These are phyloP conservation scores for Trichoderma gamsii DNA, from an alignment of 495 filamentous ascomycete genomes.

Conservation along the genomic window DNA sequence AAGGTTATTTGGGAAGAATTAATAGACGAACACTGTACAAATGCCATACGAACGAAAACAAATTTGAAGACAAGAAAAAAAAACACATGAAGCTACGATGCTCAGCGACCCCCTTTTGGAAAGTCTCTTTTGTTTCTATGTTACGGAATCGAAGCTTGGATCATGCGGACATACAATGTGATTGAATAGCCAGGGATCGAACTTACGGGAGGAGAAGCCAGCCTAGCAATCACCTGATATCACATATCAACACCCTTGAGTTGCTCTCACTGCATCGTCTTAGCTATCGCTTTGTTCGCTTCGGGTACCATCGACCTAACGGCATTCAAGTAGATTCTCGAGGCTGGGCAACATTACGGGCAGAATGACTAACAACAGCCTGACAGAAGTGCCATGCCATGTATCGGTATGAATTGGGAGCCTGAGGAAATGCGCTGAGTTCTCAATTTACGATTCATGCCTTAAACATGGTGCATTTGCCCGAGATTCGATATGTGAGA, in stretches of 20 bases:
- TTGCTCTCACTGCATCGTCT: too few species aligned
- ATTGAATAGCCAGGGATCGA: not conserved
- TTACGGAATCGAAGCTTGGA: too few species aligned
- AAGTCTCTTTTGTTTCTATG: not conserved
- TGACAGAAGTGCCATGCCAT: not conserved
- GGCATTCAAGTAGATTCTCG: too few species aligned
- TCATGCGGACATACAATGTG: not conserved
- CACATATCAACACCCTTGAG: not conserved
- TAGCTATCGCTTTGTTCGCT: too few species aligned
- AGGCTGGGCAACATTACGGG: not conserved
- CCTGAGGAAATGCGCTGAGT: not conserved
- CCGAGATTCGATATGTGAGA: not conserved
- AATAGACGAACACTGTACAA: constrained; percentile 11
- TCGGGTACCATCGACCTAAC: too few species aligned
- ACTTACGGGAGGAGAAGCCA: not conserved
- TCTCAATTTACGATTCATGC: not conserved
- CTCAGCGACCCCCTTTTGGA: not conserved
- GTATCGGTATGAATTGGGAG: not conserved
- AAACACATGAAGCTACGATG: not conserved
- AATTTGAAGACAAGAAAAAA: constrained; percentile 15
- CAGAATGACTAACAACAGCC: not conserved
- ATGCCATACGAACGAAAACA: constrained; percentile 10
- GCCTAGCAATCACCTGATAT: not conserved
- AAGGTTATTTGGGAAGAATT: not conserved
- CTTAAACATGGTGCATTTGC: not conserved